phyloP scores from a whole-genome alignment of 495 filamentous ascomycete species.

The Aspergillus carlsbadensis region DNA sequence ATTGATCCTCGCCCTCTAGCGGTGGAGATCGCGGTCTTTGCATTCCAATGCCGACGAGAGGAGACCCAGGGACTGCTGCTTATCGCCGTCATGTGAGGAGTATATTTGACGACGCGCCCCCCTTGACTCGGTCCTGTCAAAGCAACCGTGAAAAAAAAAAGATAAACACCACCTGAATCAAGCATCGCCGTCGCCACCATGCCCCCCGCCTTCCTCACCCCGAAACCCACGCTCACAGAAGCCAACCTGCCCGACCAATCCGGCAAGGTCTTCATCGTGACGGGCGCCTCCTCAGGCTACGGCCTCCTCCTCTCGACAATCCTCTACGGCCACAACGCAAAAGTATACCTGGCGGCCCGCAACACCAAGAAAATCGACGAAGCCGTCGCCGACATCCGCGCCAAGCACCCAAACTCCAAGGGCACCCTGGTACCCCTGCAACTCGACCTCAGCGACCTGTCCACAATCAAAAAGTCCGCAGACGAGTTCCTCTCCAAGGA shows the following conservation, averaged over 20 bases:
- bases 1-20: too few relatives aligned
- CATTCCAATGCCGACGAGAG: too few relatives aligned
- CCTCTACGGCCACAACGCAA: constrained; percentile 37
- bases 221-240: constrained; percentile 6
- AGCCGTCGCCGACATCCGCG: constrained; percentile 34
- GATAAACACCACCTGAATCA: too few relatives aligned
- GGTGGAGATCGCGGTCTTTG: too few relatives aligned
- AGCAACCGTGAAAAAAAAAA: too few relatives aligned
- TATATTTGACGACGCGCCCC: too few relatives aligned
- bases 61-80: too few relatives aligned
- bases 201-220: background rate
- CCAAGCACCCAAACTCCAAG: constrained; percentile 7
- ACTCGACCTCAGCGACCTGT: constrained; percentile 45
- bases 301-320: constrained; percentile 42
- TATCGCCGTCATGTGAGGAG: too few relatives aligned
- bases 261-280: constrained; percentile 42
- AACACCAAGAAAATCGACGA: constrained; percentile 24
- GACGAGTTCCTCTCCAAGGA: constrained; percentile 41
- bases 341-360: constrained; percentile 41
- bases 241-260: constrained; percentile 7
- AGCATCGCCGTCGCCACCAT: background rate
- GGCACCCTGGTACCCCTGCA: constrained; percentile 41
- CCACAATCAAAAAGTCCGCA: constrained; percentile 41
- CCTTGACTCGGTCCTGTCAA: too few relatives aligned
- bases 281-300: constrained; percentile 41